These are phyloP conservation scores for Danielia oregonensis DNA, from an alignment of 805 yeast genomes.

Conservation along the genomic window DNA sequence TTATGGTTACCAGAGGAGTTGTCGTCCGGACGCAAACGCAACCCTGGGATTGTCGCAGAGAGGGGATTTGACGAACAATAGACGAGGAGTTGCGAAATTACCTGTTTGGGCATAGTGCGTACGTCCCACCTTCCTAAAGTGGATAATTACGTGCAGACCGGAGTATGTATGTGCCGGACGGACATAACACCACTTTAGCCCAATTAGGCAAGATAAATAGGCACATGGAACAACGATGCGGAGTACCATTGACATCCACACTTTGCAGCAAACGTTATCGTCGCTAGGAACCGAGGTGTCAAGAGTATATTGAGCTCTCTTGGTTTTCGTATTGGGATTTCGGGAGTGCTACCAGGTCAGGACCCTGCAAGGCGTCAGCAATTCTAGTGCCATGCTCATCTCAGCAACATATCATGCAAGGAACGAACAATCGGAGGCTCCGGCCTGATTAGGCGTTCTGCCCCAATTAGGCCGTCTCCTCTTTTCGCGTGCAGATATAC, in stretches of 20 bases:
- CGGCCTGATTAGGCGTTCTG: conserved; percentile 5
- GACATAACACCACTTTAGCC: conserved; percentile 11
- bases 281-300: too few species aligned
- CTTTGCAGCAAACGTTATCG: too few species aligned
- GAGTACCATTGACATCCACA: conserved; percentile 1
- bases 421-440: neutral
- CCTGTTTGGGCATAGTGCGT: neutral
- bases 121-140: conserved; percentile 4
- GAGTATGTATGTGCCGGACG: neutral
- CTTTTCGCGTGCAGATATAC: conserved; percentile 5
- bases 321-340: too few species aligned
- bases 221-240: conserved; percentile 1
- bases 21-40: too few species aligned
- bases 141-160: conserved; percentile 3
- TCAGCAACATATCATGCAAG: too few species aligned
- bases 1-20: too few species aligned
- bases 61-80: neutral
- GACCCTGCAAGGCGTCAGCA: too few species aligned
- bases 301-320: too few species aligned
- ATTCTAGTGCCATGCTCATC: too few species aligned
- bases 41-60: neutral
- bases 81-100: neutral
- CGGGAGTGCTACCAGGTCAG: too few species aligned
- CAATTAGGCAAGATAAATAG: conserved; percentile 5
- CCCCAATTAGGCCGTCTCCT: conserved; percentile 7